Evolutionary conservation across 1,284 basidiomycete genomes (phyloP), one percentile per base, ranked within the genome.

Genomic region (Pisolithus thermaeus): DNA sequence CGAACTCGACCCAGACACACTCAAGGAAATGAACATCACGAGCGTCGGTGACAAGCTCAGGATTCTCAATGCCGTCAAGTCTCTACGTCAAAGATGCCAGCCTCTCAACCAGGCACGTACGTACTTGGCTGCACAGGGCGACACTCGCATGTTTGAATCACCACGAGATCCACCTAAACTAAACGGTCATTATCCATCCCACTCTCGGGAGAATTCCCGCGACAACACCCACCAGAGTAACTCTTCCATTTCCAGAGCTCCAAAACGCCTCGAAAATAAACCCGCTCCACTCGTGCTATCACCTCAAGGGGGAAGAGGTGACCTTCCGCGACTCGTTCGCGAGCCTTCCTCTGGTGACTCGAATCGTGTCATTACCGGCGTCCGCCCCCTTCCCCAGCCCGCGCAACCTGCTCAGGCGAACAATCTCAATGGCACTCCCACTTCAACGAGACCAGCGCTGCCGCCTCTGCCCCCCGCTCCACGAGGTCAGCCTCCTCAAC

Each of bases 1-100:
- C 47, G 94, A 97, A 61, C 73, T 97, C 37, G 93, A 97, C 62
- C 89, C 92, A 69, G 69, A 75, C 4, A 87, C 83, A 2, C 70
- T 97, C 43, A 91, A 87, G 66, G 94, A 97, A 70, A 90, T 97
- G 80, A 89, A 89, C 28, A 81, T 97, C 28, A 64, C 75, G 43
- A 92, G 87, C 67, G 86, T 97, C 40, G 95, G 95, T 5, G 94
- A 97, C 66, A 74, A 92, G 47, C 83, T 97, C 16, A 81, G 91
- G 62, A 87, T 97, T 48, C 64, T 91, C 16, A 87, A 84, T 51
- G 94, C 84, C 0, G 87, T 97, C 56, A 93, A 92, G 64, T 69
- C 74, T 8, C 75, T 97, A 6, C 76, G 92, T 32, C 79, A 82
- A 54, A 71, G 61, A 58, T 82, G 80, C 57, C 74, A 74, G 3